Percentiles rank a stretch among this genome's conserved stretches.
phyloP scores from a whole-genome alignment of 2,329 filamentous ascomycete genomes.

The Hymenoscyphus linearis region DNA sequence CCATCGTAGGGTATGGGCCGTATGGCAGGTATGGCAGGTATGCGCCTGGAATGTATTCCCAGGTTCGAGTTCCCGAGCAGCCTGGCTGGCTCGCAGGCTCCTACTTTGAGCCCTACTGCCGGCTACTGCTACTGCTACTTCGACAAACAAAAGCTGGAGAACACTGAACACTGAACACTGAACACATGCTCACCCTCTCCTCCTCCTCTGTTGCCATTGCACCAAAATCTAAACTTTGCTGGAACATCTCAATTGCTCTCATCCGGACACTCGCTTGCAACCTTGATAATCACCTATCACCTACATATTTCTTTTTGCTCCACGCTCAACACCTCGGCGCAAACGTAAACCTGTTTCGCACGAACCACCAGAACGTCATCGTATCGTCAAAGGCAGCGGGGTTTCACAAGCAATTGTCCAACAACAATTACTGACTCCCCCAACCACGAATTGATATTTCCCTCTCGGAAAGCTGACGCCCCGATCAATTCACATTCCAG shows the following conservation, averaged over 20 bases:
- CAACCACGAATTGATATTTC: background rate
- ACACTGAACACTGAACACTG: background rate
- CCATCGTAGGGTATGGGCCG: no score
- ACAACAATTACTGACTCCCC: background rate
- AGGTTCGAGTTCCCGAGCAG: background rate
- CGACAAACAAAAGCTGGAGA: background rate
- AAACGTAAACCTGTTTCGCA: slow-evolving; percentile 7
- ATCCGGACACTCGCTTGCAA: background rate
- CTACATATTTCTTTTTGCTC: background rate
- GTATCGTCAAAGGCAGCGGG: slow-evolving; percentile 9
- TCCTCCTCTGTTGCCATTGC: background rate
- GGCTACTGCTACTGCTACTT: background rate
- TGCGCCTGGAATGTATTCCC: no score
- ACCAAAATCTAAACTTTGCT: background rate
- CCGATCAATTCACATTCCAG: background rate
- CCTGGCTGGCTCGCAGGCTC: no score
- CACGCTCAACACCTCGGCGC: slow-evolving; percentile 9
- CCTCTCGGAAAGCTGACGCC: background rate
- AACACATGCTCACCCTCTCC: background rate
- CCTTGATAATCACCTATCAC: background rate
- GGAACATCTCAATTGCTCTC: background rate
- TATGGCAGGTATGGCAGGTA: no score
- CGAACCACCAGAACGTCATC: slow-evolving; percentile 11
- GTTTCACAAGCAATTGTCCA: slow-evolving; percentile 2
- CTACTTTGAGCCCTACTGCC: background rate